Percentiles rank a stretch among this genome's conserved stretches.
phyloP scores from a whole-genome alignment of 768 basidiomycete species.

The Amanita molliuscula region DNA sequence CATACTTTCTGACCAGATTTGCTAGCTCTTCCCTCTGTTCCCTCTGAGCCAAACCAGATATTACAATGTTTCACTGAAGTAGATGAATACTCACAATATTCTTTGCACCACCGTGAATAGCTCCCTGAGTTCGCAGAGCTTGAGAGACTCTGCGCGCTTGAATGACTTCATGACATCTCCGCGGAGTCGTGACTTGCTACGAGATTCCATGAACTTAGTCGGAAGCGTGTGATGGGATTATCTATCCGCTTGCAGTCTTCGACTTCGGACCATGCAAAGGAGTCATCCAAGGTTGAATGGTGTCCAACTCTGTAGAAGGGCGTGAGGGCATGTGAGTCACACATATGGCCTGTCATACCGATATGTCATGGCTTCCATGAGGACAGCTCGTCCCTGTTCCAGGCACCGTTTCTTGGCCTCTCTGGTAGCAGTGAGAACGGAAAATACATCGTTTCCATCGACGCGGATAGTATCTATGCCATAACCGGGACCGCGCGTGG shows the following conservation, averaged over 20 bases:
- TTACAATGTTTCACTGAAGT: background rate
- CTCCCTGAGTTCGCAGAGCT: constrained; percentile 62
- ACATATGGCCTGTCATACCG: constrained; percentile 31
- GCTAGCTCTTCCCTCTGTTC: constrained; percentile 80
- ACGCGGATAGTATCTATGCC: constrained; percentile 88
- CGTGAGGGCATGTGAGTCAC: constrained; percentile 3
- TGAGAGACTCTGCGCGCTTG: constrained; percentile 62
- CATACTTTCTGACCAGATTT: constrained; percentile 73
- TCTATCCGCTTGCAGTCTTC: constrained; percentile 88
- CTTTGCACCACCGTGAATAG: constrained; percentile 81
- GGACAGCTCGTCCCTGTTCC: constrained; percentile 70
- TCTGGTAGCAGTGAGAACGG: constrained; percentile 64
- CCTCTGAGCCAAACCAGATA: constrained; percentile 32
- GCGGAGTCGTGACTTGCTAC: constrained; percentile 56
- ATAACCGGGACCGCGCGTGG: constrained; percentile 84
- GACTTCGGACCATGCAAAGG: constrained; percentile 88
- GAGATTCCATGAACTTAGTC: constrained; percentile 80
- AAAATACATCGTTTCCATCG: constrained; percentile 88
- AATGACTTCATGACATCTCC: constrained; percentile 71
- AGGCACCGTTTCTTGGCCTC: constrained; percentile 66
- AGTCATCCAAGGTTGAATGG: constrained; percentile 92
- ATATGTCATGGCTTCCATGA: constrained; percentile 89
- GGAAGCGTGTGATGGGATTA: constrained; percentile 78
- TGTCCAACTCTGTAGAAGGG: constrained; percentile 62
- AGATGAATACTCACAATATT: constrained; percentile 51